Evolutionary conservation across 345 rosid species (phyloP).

Genomic region (Gossypium raimondii): DNA sequence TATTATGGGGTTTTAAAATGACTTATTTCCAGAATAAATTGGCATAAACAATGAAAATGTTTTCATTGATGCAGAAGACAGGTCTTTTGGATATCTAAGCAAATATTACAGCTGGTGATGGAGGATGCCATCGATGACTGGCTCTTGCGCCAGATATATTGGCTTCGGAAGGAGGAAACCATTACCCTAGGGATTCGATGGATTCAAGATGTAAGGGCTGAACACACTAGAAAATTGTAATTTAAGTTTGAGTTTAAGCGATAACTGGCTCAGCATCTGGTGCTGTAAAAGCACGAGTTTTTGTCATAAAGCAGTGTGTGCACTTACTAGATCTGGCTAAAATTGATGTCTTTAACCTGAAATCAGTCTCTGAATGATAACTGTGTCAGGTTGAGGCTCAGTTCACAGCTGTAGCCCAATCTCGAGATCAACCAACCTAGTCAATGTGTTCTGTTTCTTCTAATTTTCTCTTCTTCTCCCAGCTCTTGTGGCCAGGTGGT

Average conservation of each 20-base stretch:
- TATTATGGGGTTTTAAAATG: not conserved
- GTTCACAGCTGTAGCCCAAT: not conserved
- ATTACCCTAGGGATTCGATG: conserved; percentile 76
- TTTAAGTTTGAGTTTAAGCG: not conserved
- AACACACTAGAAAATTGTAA: conserved; percentile 5
- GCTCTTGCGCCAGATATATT: conserved; percentile 77
- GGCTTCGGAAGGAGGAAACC: conserved; percentile 81
- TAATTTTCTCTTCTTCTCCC: conserved; percentile 12
- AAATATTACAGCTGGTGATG: conserved; percentile 89
- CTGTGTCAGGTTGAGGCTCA: not conserved
- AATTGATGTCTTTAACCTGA: not conserved
- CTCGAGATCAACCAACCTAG: not conserved
- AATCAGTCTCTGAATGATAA: not conserved
- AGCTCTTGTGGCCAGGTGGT: conserved; percentile 95
- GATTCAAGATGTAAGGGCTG: conserved; percentile 85
- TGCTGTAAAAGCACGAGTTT: not conserved
- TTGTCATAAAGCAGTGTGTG: not conserved
- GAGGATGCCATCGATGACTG: conserved; percentile 99
- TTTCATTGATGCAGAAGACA: conserved; percentile 62
- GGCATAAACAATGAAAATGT: conserved; percentile 14
- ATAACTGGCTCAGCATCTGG: not conserved
- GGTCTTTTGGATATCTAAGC: conserved; percentile 97
- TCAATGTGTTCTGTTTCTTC: not conserved
- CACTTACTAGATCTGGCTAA: not conserved
- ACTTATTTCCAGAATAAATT: not conserved